These are phyloP conservation scores for Chlamydomonas sp. DNA, from an alignment of 139 green algal species.

Conservation along the genomic window DNA sequence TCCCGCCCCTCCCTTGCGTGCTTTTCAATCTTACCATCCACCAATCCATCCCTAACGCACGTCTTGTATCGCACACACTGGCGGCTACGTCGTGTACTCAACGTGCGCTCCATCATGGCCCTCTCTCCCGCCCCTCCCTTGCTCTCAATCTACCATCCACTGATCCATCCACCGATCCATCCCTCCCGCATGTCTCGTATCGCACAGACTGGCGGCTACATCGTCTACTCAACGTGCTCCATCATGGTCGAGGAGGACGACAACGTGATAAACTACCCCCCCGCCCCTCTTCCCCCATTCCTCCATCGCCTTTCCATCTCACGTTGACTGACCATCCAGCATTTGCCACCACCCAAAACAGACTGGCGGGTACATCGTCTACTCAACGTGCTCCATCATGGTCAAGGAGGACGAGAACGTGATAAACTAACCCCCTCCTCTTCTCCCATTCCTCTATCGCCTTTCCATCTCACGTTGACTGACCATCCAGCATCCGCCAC, in stretches of 20 bases:
- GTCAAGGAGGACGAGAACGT: conserved; percentile 98
- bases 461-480: conserved; percentile 44
- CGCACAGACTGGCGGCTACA: conserved; percentile 64
- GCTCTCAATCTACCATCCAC: too few species aligned
- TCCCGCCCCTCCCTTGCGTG: too few species aligned
- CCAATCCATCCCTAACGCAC: too few species aligned
- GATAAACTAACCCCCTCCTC: too few species aligned
- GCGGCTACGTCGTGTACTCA: conserved; percentile 84
- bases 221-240: conserved; percentile 97
- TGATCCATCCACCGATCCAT: too few species aligned
- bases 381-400: conserved; percentile 97
- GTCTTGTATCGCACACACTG: too few species aligned
- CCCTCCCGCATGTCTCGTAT: too few species aligned
- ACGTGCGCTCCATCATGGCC: conserved; percentile 95
- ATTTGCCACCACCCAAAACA: too few species aligned
- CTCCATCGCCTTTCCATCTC: neutral
- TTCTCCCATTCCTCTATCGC: too few species aligned
- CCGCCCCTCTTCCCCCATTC: neutral
- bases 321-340: neutral
- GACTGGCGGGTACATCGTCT: conserved; percentile 82
- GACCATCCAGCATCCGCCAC: too few species aligned
- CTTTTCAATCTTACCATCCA: too few species aligned
- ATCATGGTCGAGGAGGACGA: conserved; percentile 98
- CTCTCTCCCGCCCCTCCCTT: too few species aligned
- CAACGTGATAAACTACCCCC: conserved; percentile 87